These are phyloP conservation scores for Elsinoe fawcettii DNA, from an alignment of 2,329 filamentous ascomycete genomes.

Conservation along the genomic window DNA sequence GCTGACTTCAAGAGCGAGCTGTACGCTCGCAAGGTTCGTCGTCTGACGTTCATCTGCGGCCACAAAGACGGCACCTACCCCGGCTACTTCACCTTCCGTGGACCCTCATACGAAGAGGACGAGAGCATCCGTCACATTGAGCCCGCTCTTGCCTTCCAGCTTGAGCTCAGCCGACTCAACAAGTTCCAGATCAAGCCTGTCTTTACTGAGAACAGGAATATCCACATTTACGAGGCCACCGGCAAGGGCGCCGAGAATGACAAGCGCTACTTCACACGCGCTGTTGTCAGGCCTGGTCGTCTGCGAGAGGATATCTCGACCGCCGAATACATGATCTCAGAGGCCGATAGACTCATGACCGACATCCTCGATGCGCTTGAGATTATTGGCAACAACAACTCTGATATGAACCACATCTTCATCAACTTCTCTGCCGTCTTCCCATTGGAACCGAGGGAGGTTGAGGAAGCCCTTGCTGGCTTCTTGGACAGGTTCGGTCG, in stretches of 20 bases:
- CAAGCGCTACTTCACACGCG: conserved; percentile 97
- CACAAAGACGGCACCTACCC: conserved; percentile 91
- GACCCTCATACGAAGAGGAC: conserved; percentile 81
- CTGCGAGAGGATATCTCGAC: conserved; percentile 96
- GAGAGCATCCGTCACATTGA: conserved; percentile 95
- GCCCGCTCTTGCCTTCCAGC: conserved; percentile 94
- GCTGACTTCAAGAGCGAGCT: conserved; percentile 78
- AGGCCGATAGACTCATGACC: conserved; percentile 92
- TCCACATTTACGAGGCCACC: conserved; percentile 95
- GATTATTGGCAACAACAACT: conserved; percentile 98
- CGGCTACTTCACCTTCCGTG: conserved; percentile 97
- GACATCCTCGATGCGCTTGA: conserved; percentile 96
- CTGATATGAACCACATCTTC: conserved; percentile 99
- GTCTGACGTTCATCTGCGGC: conserved; percentile 92
- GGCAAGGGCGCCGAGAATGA: conserved; percentile 93
- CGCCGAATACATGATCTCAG: conserved; percentile 95
- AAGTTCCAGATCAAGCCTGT: conserved; percentile 98
- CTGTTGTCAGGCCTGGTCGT: conserved; percentile 86
- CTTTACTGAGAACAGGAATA: conserved; percentile 98
- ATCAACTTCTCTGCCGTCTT: conserved; percentile 99
- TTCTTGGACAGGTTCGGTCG: conserved; percentile 96
- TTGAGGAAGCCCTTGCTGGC: conserved; percentile 85
- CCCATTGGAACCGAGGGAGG: conserved; percentile 79
- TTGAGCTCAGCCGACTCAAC: conserved; percentile 84
- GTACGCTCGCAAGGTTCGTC: conserved; percentile 69